Evolutionary conservation across 2,329 filamentous ascomycete genomes (phyloP), one percentile per base, ranked within the genome.

Genomic region (Exophiala xenobiotica): DNA sequence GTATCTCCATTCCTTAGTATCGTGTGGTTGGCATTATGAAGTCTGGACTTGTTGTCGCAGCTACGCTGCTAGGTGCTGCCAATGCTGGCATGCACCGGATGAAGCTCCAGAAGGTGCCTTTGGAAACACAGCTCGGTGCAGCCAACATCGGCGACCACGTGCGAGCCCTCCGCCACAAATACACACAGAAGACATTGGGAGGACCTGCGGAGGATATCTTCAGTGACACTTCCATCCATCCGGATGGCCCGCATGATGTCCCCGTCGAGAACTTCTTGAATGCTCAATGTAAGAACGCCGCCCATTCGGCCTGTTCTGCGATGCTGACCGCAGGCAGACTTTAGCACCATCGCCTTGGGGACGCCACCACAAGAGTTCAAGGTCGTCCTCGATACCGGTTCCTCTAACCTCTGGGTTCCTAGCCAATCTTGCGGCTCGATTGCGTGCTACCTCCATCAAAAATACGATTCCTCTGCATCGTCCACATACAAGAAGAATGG

Each of bases 341-440:
- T 96, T 83, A 95, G 92, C 63, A 90, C 96, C 73, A 96, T 99
- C 71, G 81, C 83, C 63, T 83, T 99, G 70, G 93, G 93, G 60
- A 92, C 86, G 42, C 93, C 93, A 61, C 86, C 93, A 26, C 93
- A 99, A 52, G 61, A 63, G n/a, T 99, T 99, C 85, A 99, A 99
- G 82, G 95, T 99, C 62, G 87, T 99, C 60, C 86, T 99, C 60
- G 93, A 99, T 73, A 99, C 93, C 22, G 93, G 93, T 65, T 96
- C 90, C 80, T 97, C 93, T 71, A 99, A 99, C 79, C 82, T 99
- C 59, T 99, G 95, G 95, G 91, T 99, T 54, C 95, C 95, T 31
- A 96, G 91, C 19, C 78, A 82, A 51, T 80, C 90, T 68, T 99
- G 95, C 73, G 85, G 82, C 68, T 96, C 91, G 68, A 99, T 99